Conservation (phyloP, 2,329 filamentous ascomycete genomes). For the Dactylella cylindrospora region DNA sequence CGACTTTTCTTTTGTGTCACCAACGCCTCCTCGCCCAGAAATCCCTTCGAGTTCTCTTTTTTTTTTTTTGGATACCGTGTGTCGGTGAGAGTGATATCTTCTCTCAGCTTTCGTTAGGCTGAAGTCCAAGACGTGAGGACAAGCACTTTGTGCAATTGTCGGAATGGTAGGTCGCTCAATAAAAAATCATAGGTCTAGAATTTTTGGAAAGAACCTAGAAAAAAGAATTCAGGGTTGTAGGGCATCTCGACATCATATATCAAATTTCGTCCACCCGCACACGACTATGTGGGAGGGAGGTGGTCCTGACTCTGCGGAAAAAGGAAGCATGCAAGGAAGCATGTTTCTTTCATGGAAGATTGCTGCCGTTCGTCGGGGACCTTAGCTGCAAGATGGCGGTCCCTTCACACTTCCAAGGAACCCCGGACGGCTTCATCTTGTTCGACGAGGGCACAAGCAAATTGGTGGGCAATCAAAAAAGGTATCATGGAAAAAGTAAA, state of each 20-base stretch:
- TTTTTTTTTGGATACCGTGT: too few relatives aligned
- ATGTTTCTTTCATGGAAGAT: conserved; percentile 31
- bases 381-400: conserved; percentile 23
- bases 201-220: conserved; percentile 3
- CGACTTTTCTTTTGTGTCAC: too few relatives aligned
- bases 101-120: not conserved
- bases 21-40: too few relatives aligned
- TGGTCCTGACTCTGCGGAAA: conserved; percentile 38
- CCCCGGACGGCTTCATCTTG: conserved; percentile 39
- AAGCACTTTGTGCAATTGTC: conserved; percentile 12
- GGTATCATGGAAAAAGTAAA: conserved; percentile 43
- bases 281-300: conserved; percentile 18
- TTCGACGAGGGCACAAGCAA: too few relatives aligned
- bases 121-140: conserved; percentile 11
- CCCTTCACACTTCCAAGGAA: conserved; percentile 28
- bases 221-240: conserved; percentile 15
- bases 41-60: too few relatives aligned
- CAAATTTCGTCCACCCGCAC: conserved; percentile 15
- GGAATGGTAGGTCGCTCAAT: conserved; percentile 30
- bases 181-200: conserved; percentile 17
- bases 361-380: conserved; percentile 19
- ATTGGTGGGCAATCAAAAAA: conserved; percentile 29
- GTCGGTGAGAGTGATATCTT: not conserved
- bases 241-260: conserved; percentile 42
- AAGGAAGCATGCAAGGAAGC: conserved; percentile 19